Conservation (phyloP, 2,329 filamentous ascomycete species). For the Aureobasidium musti region DNA sequence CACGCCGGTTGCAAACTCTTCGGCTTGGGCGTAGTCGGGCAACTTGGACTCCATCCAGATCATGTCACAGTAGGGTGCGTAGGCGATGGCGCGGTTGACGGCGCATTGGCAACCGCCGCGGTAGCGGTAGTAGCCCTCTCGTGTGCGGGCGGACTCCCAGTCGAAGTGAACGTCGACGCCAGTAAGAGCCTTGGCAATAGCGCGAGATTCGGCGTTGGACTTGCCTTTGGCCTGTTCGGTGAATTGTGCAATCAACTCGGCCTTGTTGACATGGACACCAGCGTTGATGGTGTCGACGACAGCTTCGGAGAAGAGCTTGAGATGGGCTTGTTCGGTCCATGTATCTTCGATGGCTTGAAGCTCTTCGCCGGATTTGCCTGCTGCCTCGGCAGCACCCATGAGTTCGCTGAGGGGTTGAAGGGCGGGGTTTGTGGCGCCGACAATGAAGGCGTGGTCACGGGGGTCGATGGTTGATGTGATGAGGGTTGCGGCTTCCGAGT, state of each 20-base stretch:
- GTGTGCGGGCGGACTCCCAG: conserved; percentile 90
- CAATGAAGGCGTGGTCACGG: conserved; percentile 91
- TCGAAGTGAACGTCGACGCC: conserved; percentile 86
- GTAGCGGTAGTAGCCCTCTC: conserved; percentile 94
- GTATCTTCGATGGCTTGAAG: conserved; percentile 91
- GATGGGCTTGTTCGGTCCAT: conserved; percentile 75
- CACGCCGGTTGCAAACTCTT: conserved; percentile 90
- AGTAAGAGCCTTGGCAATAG: conserved; percentile 73
- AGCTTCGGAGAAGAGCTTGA: conserved; percentile 89
- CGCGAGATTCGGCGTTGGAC: conserved; percentile 78
- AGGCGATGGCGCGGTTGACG: conserved; percentile 85
- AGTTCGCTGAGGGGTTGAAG: conserved; percentile 85
- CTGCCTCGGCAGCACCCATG: conserved; percentile 80
- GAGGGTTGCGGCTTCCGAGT: conserved; percentile 95
- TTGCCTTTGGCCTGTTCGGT: conserved; percentile 71
- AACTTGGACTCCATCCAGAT: conserved; percentile 99
- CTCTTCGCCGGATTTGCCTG: conserved; percentile 75
- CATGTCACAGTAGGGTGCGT: conserved; percentile 69
- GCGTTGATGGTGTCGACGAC: conserved; percentile 79
- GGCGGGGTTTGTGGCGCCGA: conserved; percentile 82
- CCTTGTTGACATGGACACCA: conserved; percentile 67
- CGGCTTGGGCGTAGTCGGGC: conserved; percentile 85
- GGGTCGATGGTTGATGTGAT: conserved; percentile 96
- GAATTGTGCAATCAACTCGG: conserved; percentile 67
- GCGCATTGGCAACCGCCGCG: conserved; percentile 89